phyloP scores from a whole-genome alignment of 805 yeast genomes.

The Torulaspora gathmanii region DNA sequence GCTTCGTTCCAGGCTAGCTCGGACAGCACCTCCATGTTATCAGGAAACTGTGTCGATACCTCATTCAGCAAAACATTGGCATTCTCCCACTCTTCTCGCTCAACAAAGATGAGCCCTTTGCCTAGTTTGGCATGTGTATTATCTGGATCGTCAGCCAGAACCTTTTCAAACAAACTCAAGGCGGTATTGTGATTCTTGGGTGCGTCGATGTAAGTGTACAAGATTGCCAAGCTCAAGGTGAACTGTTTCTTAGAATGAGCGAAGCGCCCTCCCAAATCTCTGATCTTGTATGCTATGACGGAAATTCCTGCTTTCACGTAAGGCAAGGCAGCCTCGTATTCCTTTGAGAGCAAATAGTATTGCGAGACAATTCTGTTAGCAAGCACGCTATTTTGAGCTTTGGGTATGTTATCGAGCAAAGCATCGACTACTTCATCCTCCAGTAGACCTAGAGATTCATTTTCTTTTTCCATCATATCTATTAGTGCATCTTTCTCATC shows the following conservation, averaged over 20 bases:
- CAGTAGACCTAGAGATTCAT: slow-evolving; percentile 28
- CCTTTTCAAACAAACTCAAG: slow-evolving; percentile 58
- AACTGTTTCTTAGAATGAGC: slow-evolving; percentile 53
- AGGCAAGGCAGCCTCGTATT: slow-evolving; percentile 58
- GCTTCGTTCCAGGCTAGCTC: slow-evolving; percentile 80
- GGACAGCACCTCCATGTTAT: slow-evolving; percentile 53
- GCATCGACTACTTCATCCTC: slow-evolving; percentile 50
- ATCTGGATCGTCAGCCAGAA: slow-evolving; percentile 44
- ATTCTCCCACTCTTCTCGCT: slow-evolving; percentile 50
- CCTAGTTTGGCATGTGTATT: slow-evolving; percentile 70
- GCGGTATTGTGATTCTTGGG: slow-evolving; percentile 85
- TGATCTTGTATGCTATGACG: slow-evolving; percentile 45
- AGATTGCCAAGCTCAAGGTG: slow-evolving; percentile 61
- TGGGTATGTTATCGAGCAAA: slow-evolving; percentile 48
- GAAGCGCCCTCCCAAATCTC: slow-evolving; percentile 46
- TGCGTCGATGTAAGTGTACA: slow-evolving; percentile 80
- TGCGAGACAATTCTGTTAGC: slow-evolving; percentile 62
- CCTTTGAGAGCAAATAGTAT: slow-evolving; percentile 55
- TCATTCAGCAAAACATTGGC: slow-evolving; percentile 52
- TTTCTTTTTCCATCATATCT: slow-evolving; percentile 27
- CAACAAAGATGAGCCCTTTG: slow-evolving; percentile 70
- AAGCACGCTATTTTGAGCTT: slow-evolving; percentile 46
- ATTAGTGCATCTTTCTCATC: slow-evolving; percentile 21
- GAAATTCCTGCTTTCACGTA: slow-evolving; percentile 58
- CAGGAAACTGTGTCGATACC: slow-evolving; percentile 47